phyloP scores from a whole-genome alignment of 768 basidiomycete genomes.

The Pisolithus tinctorius region DNA sequence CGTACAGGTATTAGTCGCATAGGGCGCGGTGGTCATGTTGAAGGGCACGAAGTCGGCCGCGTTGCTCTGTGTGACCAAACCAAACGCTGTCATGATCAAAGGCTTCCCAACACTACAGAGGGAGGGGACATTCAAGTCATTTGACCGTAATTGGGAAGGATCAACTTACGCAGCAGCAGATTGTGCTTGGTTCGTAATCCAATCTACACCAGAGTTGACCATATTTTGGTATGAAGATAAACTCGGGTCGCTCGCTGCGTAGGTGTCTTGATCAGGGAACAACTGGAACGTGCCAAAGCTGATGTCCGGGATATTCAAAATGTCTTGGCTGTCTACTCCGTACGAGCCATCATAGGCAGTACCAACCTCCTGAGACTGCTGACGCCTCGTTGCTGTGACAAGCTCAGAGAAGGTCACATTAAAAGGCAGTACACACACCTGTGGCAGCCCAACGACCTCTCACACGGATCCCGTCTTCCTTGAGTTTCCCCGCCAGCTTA shows the following conservation, averaged over 20 bases:
- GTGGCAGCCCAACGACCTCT: constrained; percentile 57
- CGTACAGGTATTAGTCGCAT: constrained; percentile 11
- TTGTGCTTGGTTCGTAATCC: constrained; percentile 48
- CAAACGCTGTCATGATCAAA: constrained; percentile 45
- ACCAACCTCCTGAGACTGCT: constrained; percentile 37
- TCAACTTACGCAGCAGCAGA: constrained; percentile 36
- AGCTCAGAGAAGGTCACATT: constrained; percentile 2
- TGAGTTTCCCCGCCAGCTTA: constrained; percentile 26
- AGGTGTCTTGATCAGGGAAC: constrained; percentile 63
- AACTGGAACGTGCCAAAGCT: constrained; percentile 57
- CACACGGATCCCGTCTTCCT: constrained; percentile 39
- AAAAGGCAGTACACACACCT: constrained; percentile 26
- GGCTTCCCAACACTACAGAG: constrained; percentile 48
- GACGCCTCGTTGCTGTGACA: constrained; percentile 39
- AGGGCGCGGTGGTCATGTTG: constrained; percentile 42
- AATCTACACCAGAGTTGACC: constrained; percentile 43
- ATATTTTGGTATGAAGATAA: constrained; percentile 47
- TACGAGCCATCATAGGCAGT: constrained; percentile 54
- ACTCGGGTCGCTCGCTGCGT: constrained; percentile 42
- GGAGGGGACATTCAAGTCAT: constrained; percentile 3
- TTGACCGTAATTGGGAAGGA: neutral
- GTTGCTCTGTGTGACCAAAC: constrained; percentile 55
- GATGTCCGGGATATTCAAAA: constrained; percentile 48
- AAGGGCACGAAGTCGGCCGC: constrained; percentile 54
- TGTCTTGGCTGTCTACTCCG: constrained; percentile 64